Base-by-base conservation (phyloP, 441 rosid species). In the Adansonia grandidieri region DNA sequence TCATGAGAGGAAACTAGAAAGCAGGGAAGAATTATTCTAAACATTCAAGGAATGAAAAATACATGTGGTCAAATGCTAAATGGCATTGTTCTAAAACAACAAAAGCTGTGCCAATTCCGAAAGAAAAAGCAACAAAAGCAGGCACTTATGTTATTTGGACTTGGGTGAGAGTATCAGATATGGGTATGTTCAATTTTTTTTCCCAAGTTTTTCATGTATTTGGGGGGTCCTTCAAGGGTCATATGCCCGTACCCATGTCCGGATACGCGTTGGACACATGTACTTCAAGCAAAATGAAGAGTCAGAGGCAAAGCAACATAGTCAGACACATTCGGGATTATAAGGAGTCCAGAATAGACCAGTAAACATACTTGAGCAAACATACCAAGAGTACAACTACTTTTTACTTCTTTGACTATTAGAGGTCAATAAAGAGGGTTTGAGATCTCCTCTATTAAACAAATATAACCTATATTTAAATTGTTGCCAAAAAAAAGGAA, bases 41-140 rank as follows among this genome's bases (percentile, higher is more conserved):
- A 13, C 24, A 32, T 37, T 54, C 6, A 13, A 0, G 54, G 19
- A 57, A 68, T 56, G 15, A 22, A 77, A 14, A 17, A 57, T 9
- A 37, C 6, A 6, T 2, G 19, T 3, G 13, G 19, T 22, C 1
- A 5, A 60, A 37, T 28, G 40, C 65, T 50, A 1, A 44, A 17
- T 4, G 17, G 42, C 73, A 76, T 53, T 66, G 28, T 66, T 40
- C 32, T 19, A 14, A 40, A 37, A 66, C 10, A 17, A 66, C n/a
- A 54, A 17, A 54, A 0, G 53, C 47, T 40, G 28, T 47, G 53
- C 42, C 5, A 45, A 24, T 44, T 69, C 40, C n/a, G 47, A 58
- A 68, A 44, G 67, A 9, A 69, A 73, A 54, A 51, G 17, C 76
- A 54, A 17, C 42, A 81, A 57, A 71, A 65, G 22, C 15, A 24